Evolutionary conservation across 345 rosid genomes (phyloP).

Genomic region (Eucalyptus tenuipes): DNA sequence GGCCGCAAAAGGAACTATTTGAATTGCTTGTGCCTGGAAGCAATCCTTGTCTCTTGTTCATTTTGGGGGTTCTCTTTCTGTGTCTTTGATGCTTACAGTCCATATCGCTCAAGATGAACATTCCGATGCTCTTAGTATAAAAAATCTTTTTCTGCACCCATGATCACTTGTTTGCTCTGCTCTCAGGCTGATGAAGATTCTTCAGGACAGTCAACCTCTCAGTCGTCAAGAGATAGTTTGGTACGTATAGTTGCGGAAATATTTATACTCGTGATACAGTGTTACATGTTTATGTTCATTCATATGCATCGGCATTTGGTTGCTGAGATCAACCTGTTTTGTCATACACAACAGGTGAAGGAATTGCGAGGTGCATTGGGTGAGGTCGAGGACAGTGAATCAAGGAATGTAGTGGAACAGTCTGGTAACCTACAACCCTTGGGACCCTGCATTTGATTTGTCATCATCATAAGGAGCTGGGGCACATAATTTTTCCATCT

Average conservation of each 20-base stretch:
- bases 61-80: not conserved
- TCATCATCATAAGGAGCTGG: not conserved
- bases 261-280: not conserved
- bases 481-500: not conserved
- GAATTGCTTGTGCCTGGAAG: not conserved
- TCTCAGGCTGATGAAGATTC: constrained; percentile 48
- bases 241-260: not conserved
- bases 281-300: not conserved
- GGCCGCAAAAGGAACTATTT: not conserved
- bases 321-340: not conserved
- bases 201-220: constrained; percentile 43
- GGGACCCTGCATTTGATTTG: not conserved
- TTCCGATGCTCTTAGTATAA: not conserved
- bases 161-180: not conserved
- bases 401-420: constrained; percentile 11
- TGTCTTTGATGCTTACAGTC: not conserved
- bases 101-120: not conserved
- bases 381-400: constrained; percentile 11
- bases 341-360: constrained; percentile 13
- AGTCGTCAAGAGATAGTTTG: constrained; percentile 16
- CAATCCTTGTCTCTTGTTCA: not conserved
- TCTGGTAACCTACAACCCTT: constrained; percentile 17
- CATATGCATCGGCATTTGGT: not conserved
- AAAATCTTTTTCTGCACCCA: not conserved
- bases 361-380: constrained; percentile 47